A percentile compares a stretch with the other conserved stretches of the same genome.
Conservation (phyloP, 1,284 basidiomycete species). For the Rhodofomes roseus region DNA sequence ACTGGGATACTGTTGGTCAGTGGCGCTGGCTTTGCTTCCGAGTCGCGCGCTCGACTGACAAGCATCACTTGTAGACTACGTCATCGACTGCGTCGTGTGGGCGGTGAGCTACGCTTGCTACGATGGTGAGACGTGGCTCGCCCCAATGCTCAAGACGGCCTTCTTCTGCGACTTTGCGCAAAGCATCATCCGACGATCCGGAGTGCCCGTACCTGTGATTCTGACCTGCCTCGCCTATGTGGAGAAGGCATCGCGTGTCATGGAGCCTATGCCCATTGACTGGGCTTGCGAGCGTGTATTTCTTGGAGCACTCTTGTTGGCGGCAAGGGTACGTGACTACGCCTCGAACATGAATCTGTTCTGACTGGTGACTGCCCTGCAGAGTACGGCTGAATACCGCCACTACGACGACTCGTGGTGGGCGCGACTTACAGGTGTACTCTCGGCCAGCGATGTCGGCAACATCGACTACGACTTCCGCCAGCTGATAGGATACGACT, state of each 20-base stretch:
- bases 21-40: not conserved
- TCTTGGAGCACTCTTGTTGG: not conserved
- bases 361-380: too few species aligned
- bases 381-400: too few species aligned
- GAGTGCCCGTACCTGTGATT: not conserved
- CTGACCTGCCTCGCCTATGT: not conserved
- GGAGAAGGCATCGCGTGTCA: not conserved
- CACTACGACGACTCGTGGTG: not conserved
- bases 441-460: not conserved
- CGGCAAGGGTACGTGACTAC: not conserved
- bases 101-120: not conserved
- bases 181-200: not conserved
- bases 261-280: not conserved
- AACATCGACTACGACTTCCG: not conserved
- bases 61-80: not conserved
- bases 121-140: not conserved
- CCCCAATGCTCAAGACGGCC: not conserved
- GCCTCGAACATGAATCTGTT: too few species aligned
- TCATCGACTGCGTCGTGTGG: not conserved
- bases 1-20: not conserved
- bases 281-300: not conserved
- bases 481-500: not conserved
- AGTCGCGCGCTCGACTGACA: not conserved
- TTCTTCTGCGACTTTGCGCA: not conserved
- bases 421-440: not conserved